Evolutionary conservation across 495 filamentous ascomycete species (phyloP).

Genomic region (Lepidopterella palustris): DNA sequence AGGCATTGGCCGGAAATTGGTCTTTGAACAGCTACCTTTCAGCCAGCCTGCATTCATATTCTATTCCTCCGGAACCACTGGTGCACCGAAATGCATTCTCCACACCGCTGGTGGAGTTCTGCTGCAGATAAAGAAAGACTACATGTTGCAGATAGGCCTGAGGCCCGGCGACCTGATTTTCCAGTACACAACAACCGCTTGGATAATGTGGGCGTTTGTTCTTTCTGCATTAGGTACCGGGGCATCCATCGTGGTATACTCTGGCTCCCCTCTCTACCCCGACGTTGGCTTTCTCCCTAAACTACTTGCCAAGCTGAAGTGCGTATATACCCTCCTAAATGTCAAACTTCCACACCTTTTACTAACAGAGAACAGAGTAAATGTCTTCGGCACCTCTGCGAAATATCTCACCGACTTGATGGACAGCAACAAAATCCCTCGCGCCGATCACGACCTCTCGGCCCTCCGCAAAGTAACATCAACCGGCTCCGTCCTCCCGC

Average conservation of each 20-base stretch:
- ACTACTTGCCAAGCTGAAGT: background rate
- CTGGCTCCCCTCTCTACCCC: slow-evolving; percentile 5
- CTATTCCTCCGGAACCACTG: slow-evolving; percentile 6
- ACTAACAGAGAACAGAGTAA: background rate
- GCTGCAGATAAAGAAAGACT: slow-evolving; percentile 3
- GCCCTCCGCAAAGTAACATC: background rate
- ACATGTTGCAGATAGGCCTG: background rate
- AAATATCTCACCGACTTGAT: slow-evolving; percentile 1
- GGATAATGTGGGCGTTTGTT: slow-evolving; percentile 3
- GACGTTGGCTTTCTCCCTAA: background rate
- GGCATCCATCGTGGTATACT: background rate
- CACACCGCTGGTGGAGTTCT: slow-evolving; percentile 1
- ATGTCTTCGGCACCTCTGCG: slow-evolving; percentile 3
- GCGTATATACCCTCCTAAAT: background rate
- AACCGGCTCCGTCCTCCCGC: slow-evolving; percentile 1
- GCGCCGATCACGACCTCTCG: slow-evolving; percentile 3
- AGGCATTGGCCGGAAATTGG: background rate
- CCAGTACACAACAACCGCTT: slow-evolving; percentile 4
- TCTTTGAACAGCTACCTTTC: slow-evolving; percentile 2
- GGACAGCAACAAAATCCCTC: background rate
- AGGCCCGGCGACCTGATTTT: background rate
- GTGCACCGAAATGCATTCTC: slow-evolving; percentile 8
- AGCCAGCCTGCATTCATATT: slow-evolving; percentile 2
- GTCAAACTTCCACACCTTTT: background rate
- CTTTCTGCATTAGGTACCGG: background rate